These are phyloP conservation scores for Laburnicola sp. DNA, from an alignment of 2,329 filamentous ascomycete species.

Conservation along the genomic window DNA sequence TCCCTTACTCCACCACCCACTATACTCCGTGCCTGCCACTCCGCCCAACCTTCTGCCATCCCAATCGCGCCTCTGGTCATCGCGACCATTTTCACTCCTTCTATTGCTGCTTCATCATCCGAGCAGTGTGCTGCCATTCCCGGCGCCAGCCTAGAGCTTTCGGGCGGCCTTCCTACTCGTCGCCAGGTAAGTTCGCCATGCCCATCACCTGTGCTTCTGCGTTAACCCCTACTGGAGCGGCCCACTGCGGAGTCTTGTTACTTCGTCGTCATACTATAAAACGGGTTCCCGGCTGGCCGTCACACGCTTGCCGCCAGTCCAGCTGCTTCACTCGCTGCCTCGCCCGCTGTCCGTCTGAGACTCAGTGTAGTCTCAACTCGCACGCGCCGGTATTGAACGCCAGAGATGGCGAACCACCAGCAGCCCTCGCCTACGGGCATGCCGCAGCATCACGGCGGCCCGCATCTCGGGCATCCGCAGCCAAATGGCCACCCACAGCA, in stretches of 20 bases:
- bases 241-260: too few relatives aligned
- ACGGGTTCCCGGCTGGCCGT: too few relatives aligned
- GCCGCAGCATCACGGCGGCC: conserved; percentile 66
- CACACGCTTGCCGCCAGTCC: background rate
- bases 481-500: conserved; percentile 56
- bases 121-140: conserved; percentile 29
- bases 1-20: conserved; percentile 2
- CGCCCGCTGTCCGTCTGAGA: background rate
- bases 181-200: conserved; percentile 5
- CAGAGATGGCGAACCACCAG: conserved; percentile 68
- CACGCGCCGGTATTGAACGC: background rate
- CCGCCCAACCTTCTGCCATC: background rate
- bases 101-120: conserved; percentile 5
- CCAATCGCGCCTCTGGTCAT: background rate
- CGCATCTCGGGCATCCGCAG: conserved; percentile 64
- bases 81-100: background rate
- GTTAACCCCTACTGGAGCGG: too few relatives aligned
- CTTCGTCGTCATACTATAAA: too few relatives aligned
- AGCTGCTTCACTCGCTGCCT: background rate
- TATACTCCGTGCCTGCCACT: background rate
- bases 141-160: conserved; percentile 7
- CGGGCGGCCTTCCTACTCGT: background rate
- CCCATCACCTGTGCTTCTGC: background rate
- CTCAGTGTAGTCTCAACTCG: background rate
- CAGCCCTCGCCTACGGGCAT: conserved; percentile 80